Base-by-base conservation (phyloP, 176 grass and related monocot species). In the Oryza glaberrima region DNA sequence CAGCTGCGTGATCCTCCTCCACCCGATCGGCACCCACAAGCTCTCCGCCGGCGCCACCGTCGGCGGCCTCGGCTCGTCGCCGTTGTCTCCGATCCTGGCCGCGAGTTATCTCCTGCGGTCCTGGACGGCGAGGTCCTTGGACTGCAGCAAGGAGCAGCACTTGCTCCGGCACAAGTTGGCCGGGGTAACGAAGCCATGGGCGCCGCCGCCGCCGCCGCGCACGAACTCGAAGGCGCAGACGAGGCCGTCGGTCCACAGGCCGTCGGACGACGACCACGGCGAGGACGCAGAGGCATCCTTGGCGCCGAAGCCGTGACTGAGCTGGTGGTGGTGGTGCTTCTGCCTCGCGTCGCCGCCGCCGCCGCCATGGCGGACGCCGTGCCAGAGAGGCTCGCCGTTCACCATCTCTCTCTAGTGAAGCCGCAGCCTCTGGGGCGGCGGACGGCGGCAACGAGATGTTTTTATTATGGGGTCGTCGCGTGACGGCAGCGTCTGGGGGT, bases 201-300 rank as follows among this genome's bases (percentile, higher is more conserved):
- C 10, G 38, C 41, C 48, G 71, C 68, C 58, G 65, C 64, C 48
- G 65, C 64, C 48, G 71, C 63, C 58, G 65, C 64, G 79, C 32
- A 91, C 75, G 63, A 94, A 86, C 78, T 94, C 92, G 49, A 91
- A 91, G 49, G 89, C 92, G n/a, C 86, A 91, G 61, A 88, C 82
- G 47, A 91, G 86, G 48, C 86, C 86, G 12, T 85, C 89, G 7
- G 54, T 91, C 89, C 89, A 91, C 54, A 91, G 80, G 40, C 30
- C 30, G 30, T 89, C 83, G 36, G 67, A 77, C 22, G 67, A 77
- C 22, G 35, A 36, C 35, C 16, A 25, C 32, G 84, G 81, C 46
- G 47, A 28, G 73, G 65, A 10, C n/a, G 41, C 41, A 9, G 65
- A 10, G 64, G 41, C 41, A 9, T 85, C 74, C 34, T 32, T 77